Base-by-base conservation (phyloP, 2,329 filamentous ascomycete species). In the Trichoderma sp. region DNA sequence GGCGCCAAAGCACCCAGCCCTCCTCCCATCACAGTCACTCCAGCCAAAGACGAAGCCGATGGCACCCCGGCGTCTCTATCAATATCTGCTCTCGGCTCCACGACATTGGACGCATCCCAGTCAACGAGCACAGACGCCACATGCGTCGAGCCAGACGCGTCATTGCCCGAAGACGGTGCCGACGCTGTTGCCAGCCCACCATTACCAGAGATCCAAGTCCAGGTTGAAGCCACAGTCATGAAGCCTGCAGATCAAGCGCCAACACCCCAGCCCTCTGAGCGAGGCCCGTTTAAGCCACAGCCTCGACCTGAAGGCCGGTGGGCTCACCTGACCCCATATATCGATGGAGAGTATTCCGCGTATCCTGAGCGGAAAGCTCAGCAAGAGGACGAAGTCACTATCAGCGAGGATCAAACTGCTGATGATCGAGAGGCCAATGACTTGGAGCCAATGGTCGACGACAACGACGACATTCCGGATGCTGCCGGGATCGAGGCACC, bases 251-350 rank as follows among this genome's bases (percentile, higher is more conserved):
- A 37, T 21, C 62, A 52, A 31, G 37, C 21, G 19, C 1, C 57
- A 37, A 5, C 40, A 24, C 14, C 63, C 2, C 56, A 67, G 29
- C 14, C 61, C n/a, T 63, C 64, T 3, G 70, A 71, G 59, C 47
- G 49, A 55, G 57, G 68, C 2, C 67, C 68, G 33, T 66, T 53
- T 21, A 75, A 76, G 68, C 73, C 76, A 35, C 77, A 79, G 43
- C 77, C 77, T 59, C 70, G 72, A 5, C 78, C 76, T 14, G 68
- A 65, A 14, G 78, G 79, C 2, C 76, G 77, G 27, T 83, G 80
- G 78, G 74, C 79, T 24, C 72, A 81, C 52, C 74, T 83, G 10
- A 83, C 79, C 2, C 80, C 82, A 4, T 83, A 82, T 61, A 69
- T 83, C 8, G 76, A 79, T 35, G 79, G 77, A 19, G 81, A 83